Evolutionary conservation across 129 eudicot species (phyloP).

Genomic region (Sambucus nigra): DNA sequence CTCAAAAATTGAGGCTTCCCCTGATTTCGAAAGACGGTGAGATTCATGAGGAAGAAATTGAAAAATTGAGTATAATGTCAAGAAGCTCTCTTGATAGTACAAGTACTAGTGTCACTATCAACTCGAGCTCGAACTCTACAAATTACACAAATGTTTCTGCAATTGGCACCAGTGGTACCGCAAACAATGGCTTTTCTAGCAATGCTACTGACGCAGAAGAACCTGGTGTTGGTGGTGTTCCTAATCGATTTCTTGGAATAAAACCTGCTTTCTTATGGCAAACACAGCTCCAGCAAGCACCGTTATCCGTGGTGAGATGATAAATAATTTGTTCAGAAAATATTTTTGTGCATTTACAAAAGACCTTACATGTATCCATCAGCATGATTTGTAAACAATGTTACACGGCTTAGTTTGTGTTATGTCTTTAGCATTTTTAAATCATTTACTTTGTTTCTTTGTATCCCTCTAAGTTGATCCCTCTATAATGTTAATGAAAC

Average conservation of each 20-base stretch:
- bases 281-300: slow-evolving; percentile 72
- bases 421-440: slow-evolving; percentile 1
- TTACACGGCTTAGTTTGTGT: background rate
- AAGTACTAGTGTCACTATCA: slow-evolving; percentile 60
- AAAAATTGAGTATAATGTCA: slow-evolving; percentile 85
- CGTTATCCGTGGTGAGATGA: slow-evolving; percentile 48
- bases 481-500: background rate
- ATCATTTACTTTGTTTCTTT: background rate
- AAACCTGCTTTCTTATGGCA: slow-evolving; percentile 84
- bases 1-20: slow-evolving; percentile 90
- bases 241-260: slow-evolving; percentile 83
- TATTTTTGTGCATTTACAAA: background rate
- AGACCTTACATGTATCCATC: background rate
- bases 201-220: slow-evolving; percentile 45
- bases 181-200: slow-evolving; percentile 20
- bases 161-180: slow-evolving; percentile 26
- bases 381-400: background rate
- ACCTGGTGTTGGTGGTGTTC: slow-evolving; percentile 94
- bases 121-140: slow-evolving; percentile 64
- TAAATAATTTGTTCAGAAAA: background rate
- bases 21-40: slow-evolving; percentile 91
- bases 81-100: slow-evolving; percentile 95
- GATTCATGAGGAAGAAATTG: slow-evolving; percentile 91
- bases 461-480: background rate
- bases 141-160: slow-evolving; percentile 47